Evolutionary conservation across 371 early-diverging fungal genomes (phyloP), one percentile per base, ranked within the genome.

Genomic region (Mucor indicus): DNA sequence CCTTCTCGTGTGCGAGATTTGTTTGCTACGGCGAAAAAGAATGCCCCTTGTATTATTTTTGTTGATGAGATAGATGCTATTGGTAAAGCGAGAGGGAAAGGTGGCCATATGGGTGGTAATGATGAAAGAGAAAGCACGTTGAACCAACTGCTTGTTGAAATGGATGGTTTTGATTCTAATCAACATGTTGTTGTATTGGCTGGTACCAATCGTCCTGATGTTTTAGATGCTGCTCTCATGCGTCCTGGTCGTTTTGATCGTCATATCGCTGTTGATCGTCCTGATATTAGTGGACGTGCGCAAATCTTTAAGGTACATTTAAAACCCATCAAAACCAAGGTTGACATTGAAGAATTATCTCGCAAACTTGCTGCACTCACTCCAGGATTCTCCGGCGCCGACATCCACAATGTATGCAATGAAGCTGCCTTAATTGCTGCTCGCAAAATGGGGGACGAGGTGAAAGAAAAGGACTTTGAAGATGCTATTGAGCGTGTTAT

Each of bases 1-100:
- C 89, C 97, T 13, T 92, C 94, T 21, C 86, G 98, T 38, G 97
- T 99, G 1, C 86, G 99, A 25, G 98, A 98, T 60, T 65, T 99
- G 60, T 99, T 99, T 75, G 85, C 91, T 3, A 93, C 84, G 20
- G 99, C 99, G 44, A 92, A 96, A 69, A 96, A 97, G 78, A 83
- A 93, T 57, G 86, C 97, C 12, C 99, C 99, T 1, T 96, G 97
- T 68, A 98, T 99, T 49, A 92, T 99, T 59, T 99, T 99, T 72
- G 93, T 99, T 29, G 99, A 99, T 61, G 99, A 99, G 71, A 99
- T 99, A 57, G 99, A 99, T 75, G 98, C 99, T 3, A 98, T 99
- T 54, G 99, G 99, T 43, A 98, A 96, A 72, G 92, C 98, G n/a
- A 92, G 99, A 60, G 95, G 93, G 13, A 86, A 88, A 59, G 86